These are phyloP conservation scores for Metrosideros polymorpha DNA, from an alignment of 441 rosid genomes.

Conservation along the genomic window DNA sequence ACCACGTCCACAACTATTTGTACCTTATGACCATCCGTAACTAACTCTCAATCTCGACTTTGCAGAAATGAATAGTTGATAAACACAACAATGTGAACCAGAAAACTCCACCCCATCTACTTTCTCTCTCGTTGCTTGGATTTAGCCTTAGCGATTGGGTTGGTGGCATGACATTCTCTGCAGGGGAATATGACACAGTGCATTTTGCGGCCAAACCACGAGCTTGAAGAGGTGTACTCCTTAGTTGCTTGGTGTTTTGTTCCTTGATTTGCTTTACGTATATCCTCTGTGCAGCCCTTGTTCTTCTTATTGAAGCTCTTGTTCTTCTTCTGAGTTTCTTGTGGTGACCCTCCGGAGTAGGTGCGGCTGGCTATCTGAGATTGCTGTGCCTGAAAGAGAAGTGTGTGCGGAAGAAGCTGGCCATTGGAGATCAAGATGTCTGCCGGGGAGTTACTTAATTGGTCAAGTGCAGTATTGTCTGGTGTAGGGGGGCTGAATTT, in stretches of 20 bases:
- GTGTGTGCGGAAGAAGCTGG: constrained; percentile 13
- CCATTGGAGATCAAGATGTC: constrained; percentile 4
- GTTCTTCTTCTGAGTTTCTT: background rate
- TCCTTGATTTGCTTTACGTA: background rate
- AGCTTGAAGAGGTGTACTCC: background rate
- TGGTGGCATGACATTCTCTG: background rate
- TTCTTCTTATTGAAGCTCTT: background rate
- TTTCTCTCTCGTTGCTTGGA: background rate
- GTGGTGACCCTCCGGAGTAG: background rate
- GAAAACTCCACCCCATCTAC: background rate
- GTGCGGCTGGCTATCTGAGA: background rate
- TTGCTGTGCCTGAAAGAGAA: constrained; percentile 14
- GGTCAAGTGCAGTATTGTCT: background rate
- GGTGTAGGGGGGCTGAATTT: constrained; percentile 9
- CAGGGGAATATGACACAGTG: background rate
- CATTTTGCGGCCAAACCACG: background rate
- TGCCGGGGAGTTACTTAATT: background rate
- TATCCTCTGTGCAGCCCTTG: background rate
- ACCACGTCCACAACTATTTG: background rate
- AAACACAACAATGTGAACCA: background rate
- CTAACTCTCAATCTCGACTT: background rate
- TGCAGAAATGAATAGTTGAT: background rate
- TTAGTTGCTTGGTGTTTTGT: constrained; percentile 14
- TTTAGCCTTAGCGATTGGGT: background rate
- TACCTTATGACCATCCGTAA: background rate